A percentile compares a stretch with the other conserved stretches of the same genome.
Evolutionary conservation across 352 stramenopile species (phyloP).

Genomic region (Blastocystis hominis): DNA sequence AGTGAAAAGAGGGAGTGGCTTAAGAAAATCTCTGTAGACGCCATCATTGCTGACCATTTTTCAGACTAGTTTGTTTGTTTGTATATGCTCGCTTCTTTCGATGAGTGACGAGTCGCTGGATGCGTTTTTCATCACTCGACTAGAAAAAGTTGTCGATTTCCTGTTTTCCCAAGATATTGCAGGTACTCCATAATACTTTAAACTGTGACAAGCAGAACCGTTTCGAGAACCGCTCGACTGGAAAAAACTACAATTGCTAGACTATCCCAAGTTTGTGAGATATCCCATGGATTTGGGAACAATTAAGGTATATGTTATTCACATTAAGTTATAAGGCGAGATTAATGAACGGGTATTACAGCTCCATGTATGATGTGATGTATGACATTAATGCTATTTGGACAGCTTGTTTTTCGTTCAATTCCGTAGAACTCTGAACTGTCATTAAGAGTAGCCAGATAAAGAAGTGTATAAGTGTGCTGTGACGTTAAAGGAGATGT

Average conservation of each 20-base stretch:
- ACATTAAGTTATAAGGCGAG: not conserved
- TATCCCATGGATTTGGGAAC: conserved; percentile 54
- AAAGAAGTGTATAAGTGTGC: not conserved
- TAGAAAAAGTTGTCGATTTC: not conserved
- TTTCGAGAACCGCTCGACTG: conserved; percentile 11
- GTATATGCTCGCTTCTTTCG: not conserved
- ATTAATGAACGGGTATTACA: not conserved
- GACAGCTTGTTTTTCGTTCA: conserved; percentile 1
- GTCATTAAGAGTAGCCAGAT: not conserved
- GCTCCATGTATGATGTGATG: not conserved
- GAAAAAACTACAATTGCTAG: not conserved
- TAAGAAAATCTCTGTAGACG: not conserved
- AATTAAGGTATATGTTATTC: not conserved
- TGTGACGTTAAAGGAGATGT: not conserved
- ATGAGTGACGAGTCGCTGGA: not conserved
- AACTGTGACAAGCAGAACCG: not conserved
- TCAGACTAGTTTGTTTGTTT: not conserved
- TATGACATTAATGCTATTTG: conserved; percentile 29
- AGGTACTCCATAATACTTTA: not conserved
- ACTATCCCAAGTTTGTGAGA: conserved; percentile 1
- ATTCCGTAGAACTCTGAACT: not conserved
- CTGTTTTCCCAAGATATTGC: not conserved
- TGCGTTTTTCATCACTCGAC: not conserved
- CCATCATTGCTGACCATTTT: conserved; percentile 48
- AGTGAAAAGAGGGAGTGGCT: not conserved